Base-by-base conservation (phyloP, 1,284 basidiomycete genomes). In the Athelia psychrophila region DNA sequence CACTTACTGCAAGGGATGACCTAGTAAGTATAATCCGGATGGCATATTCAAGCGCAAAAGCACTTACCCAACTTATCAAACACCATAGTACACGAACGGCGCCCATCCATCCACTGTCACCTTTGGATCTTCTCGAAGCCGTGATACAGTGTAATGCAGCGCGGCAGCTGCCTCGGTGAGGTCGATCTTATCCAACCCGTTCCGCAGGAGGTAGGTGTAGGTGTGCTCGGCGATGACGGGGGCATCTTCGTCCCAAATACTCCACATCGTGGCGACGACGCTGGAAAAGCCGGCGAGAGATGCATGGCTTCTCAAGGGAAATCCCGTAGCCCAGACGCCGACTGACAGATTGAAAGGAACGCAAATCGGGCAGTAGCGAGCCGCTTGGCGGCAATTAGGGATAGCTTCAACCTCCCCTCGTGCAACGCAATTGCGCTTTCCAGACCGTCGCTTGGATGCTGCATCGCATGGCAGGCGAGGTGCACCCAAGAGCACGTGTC, bases 391-490 rank as follows among this genome's bases (percentile, higher is more conserved):
- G 33, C 33, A n/a, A 35, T 35, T 35, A 12, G 33, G n/a, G 12
- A 12, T 10, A 35, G 33, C 33, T 35, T n/a, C 12, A 35, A n/a
- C 12, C n/a, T 35, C 12, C 33, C 33, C 12, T 35, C 33, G 33
- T 35, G 10, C 33, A 35, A 35, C n/a, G 33, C 33, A 35, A 69
- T 56, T 1, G 57, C 59, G 51, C 64, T 67, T 30, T 61, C 33
- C 16, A 56, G 56, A 6, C 65, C 60, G 30, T 60, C 44, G 1
- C 24, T 15, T 1, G 38, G 24, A 36, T 64, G 49, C 40, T 67
- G 63, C 1, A 53, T 13, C 8, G 58, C 67, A 51, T 70, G 66
- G 46, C 68, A 68, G 18, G 67, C 63, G 50, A 69, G 57, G 46
- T 70, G 67, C 15, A 64, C 51, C 54, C 58, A 64, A 13, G 25